These are phyloP conservation scores for Bocquillonia castaneifolia DNA, from an alignment of 441 rosid species.

Conservation along the genomic window DNA sequence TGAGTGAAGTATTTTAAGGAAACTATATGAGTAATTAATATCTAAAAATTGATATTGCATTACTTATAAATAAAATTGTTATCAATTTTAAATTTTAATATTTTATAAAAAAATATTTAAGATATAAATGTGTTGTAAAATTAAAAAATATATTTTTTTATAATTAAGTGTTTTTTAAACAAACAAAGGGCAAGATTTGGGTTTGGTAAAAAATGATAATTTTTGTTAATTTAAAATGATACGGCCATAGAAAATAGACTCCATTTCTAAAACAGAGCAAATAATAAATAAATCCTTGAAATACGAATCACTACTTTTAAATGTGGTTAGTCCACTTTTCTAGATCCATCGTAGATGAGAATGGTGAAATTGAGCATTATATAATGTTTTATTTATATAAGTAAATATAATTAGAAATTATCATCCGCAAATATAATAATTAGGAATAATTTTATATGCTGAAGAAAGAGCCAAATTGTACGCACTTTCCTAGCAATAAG, in stretches of 20 bases:
- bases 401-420: not conserved
- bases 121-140: no score
- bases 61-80: no score
- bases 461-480: constrained; percentile 4
- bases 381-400: not conserved
- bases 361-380: constrained; percentile 6
- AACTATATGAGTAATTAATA: no score
- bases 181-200: no score
- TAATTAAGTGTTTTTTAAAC: no score
- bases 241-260: not conserved
- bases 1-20: no score
- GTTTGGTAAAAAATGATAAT: no score
- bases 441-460: not conserved
- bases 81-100: no score
- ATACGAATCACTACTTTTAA: not conserved
- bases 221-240: no score
- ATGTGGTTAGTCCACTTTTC: constrained; percentile 11
- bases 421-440: not conserved
- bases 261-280: not conserved
- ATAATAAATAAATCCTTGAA: not conserved
- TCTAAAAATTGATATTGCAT: no score
- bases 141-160: no score
- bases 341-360: not conserved
- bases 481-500: constrained; percentile 14
- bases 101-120: no score